phyloP scores from a whole-genome alignment of 345 rosid species.

The Conringia planisiliqua region DNA sequence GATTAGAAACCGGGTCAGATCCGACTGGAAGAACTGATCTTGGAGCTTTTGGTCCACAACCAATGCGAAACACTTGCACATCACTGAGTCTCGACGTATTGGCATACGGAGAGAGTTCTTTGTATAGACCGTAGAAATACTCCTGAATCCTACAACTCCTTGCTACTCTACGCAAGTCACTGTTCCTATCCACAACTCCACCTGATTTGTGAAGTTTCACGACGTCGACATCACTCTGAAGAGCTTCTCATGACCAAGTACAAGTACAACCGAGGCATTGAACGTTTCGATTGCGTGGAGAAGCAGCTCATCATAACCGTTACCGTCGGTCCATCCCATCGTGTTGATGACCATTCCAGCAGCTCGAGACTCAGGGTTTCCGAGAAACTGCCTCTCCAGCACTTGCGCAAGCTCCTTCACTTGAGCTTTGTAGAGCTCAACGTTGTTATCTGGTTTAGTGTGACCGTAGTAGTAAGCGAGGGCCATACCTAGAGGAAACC shows the following conservation, averaged over 20 bases:
- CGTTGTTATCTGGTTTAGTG: slow-evolving; percentile 60
- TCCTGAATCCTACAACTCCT: slow-evolving; percentile 74
- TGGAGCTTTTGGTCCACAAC: slow-evolving; percentile 87
- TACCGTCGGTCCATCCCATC: slow-evolving; percentile 92
- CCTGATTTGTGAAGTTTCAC: slow-evolving; percentile 90
- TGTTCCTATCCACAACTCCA: slow-evolving; percentile 73
- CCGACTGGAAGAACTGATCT: slow-evolving; percentile 79
- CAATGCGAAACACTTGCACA: slow-evolving; percentile 64
- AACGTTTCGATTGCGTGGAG: slow-evolving; percentile 74
- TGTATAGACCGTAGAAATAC: slow-evolving; percentile 74
- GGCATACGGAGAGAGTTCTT: slow-evolving; percentile 79
- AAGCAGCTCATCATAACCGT: slow-evolving; percentile 86
- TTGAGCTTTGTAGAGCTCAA: slow-evolving; percentile 59
- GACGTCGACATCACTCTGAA: slow-evolving; percentile 78
- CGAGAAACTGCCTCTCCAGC: slow-evolving; percentile 70
- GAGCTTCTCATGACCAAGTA: slow-evolving; percentile 91
- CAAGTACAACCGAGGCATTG: slow-evolving; percentile 78
- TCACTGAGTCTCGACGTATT: slow-evolving; percentile 58
- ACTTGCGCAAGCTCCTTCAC: slow-evolving; percentile 81
- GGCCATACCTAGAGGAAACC: slow-evolving; percentile 82
- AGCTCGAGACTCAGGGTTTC: slow-evolving; percentile 68
- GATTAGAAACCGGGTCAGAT: slow-evolving; percentile 43
- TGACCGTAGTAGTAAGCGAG: slow-evolving; percentile 85
- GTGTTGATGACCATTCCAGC: slow-evolving; percentile 93
- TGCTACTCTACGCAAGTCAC: slow-evolving; percentile 54